Evolutionary conservation across 331 rosid species (phyloP), one percentile per base, ranked within the genome.

Genomic region (Erythrophleum ivorense): DNA sequence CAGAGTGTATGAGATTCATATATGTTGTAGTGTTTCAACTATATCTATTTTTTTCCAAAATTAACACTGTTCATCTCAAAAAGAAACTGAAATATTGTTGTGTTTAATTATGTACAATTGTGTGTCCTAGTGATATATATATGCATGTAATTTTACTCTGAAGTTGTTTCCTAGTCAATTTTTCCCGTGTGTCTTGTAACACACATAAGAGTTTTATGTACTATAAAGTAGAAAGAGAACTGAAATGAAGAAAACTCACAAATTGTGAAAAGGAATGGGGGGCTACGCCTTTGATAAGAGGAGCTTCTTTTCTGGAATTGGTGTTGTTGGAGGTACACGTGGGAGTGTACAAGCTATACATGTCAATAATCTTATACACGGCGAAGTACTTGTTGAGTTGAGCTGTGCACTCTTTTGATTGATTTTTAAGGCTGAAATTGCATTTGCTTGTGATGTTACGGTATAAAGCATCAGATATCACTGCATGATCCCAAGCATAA

Each of bases 401-500:
- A 10, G 0, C 3, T 1, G 29, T 65, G 78, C 98, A 94, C 2
- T 48, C 81, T 0, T 13, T 2, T 12, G 90, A 49, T 63, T 65
- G 77, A n/a, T 43, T 82, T 48, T 29, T 0, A 13, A 16, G 40
- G 43, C 82, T 88, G 87, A 94, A 94, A 71, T 94, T 70, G 86
- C 98, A 94, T 63, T 10, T 69, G 16, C 49, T 71, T 80, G 74
- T 80, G 34, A 94, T 89, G 54, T 88, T 86, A 11, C 64, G 58
- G 76, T 94, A 92, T 60, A 94, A 2, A 1, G 53, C 73, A 82
- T 94, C 93, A 1, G 98, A 94, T 71, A 94, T 88, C 49, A 94
- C 97, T 0, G 94, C 98, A n/a, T 94, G 98, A 57, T 94, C 84
- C 98, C 98, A 92, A 0, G 98, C 97, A 79, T 92, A 94, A 2